phyloP scores from a whole-genome alignment of 331 rosid species.

The Telfairia occidentalis region DNA sequence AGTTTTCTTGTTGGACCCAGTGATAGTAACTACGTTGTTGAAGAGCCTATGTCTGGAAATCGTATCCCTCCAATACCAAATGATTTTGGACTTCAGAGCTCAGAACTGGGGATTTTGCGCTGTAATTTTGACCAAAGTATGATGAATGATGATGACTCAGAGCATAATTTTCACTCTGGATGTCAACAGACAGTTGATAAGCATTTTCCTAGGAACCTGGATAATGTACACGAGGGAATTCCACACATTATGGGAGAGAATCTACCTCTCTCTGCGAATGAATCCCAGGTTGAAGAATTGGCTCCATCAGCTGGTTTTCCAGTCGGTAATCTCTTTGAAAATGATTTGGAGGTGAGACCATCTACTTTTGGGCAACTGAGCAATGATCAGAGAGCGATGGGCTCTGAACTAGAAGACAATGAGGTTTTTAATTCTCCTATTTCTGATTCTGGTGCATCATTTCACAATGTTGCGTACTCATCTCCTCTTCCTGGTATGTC shows the following conservation, averaged over 20 bases:
- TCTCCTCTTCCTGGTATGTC: slow-evolving; percentile 57
- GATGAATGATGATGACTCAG: slow-evolving; percentile 27
- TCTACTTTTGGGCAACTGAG: slow-evolving; percentile 36
- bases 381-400: slow-evolving; percentile 35
- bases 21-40: slow-evolving; percentile 21
- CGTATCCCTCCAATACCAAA: slow-evolving; percentile 29
- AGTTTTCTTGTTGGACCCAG: slow-evolving; percentile 50
- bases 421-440: slow-evolving; percentile 43
- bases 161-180: slow-evolving; percentile 29
- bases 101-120: slow-evolving; percentile 31
- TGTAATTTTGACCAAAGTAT: slow-evolving; percentile 34
- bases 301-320: slow-evolving; percentile 29
- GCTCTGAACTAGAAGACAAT: slow-evolving; percentile 43
- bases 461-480: slow-evolving; percentile 43
- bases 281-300: slow-evolving; percentile 28
- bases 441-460: slow-evolving; percentile 48
- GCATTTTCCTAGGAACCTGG: slow-evolving; percentile 26
- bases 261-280: slow-evolving; percentile 27
- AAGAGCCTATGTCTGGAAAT: slow-evolving; percentile 34
- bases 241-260: slow-evolving; percentile 35
- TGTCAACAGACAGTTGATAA: slow-evolving; percentile 31
- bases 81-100: slow-evolving; percentile 34
- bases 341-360: slow-evolving; percentile 27
- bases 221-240: slow-evolving; percentile 24
- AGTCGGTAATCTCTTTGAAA: slow-evolving; percentile 32